phyloP scores from a whole-genome alignment of 306 rosid species.

The Adenanthera pavonina region DNA sequence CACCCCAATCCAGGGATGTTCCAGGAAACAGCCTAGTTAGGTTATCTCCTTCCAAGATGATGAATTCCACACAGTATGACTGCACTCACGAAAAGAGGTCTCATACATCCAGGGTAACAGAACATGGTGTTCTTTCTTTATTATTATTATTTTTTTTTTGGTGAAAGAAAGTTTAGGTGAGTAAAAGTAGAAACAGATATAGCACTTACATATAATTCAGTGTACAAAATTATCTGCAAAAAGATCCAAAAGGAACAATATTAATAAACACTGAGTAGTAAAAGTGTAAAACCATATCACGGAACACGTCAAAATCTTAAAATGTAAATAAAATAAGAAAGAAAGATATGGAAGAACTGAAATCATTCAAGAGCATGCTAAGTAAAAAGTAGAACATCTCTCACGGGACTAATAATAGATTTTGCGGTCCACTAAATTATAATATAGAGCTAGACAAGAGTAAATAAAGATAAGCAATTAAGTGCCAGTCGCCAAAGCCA shows the following conservation, averaged over 20 bases:
- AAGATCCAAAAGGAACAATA: slow-evolving; percentile 34
- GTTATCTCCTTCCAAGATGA: slow-evolving; percentile 90
- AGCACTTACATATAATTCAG: slow-evolving; percentile 83
- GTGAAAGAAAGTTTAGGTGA: too few species aligned
- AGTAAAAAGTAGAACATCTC: neutral
- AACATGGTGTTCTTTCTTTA: neutral
- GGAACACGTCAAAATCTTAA: slow-evolving; percentile 3
- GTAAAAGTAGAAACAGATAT: slow-evolving; percentile 23
- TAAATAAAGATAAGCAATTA: neutral
- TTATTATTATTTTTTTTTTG: too few species aligned
- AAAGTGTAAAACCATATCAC: slow-evolving; percentile 4
- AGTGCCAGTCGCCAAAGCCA: neutral
- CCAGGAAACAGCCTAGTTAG: slow-evolving; percentile 77
- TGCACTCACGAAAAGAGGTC: slow-evolving; percentile 42
- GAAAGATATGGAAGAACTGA: slow-evolving; percentile 12
- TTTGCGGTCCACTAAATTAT: neutral
- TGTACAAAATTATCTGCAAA: slow-evolving; percentile 76
- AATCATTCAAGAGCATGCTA: slow-evolving; percentile 17
- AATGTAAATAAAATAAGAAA: neutral
- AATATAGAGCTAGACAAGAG: neutral
- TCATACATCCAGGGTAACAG: slow-evolving; percentile 12
- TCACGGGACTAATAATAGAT: neutral
- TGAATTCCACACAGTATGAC: slow-evolving; percentile 86
- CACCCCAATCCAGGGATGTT: slow-evolving; percentile 61
- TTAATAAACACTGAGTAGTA: slow-evolving; percentile 38